A percentile compares a stretch with the other conserved stretches of the same genome.
phyloP scores from a whole-genome alignment of 495 filamentous ascomycete species.

The Hypoxylon intermedium region DNA sequence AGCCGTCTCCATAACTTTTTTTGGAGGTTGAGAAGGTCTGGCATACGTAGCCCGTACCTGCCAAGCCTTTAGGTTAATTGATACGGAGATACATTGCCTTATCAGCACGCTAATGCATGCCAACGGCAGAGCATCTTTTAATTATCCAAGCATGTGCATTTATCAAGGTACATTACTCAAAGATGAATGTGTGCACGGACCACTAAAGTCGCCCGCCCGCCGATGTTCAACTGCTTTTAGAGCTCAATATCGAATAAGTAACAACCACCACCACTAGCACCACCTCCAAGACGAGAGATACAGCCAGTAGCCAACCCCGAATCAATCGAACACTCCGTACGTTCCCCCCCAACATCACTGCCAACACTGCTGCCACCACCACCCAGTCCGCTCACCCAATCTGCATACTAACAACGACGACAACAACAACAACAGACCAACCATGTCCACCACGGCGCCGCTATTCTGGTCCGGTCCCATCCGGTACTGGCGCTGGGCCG shows the following conservation, averaged over 20 bases:
- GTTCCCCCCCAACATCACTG: background rate
- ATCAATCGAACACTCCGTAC: slow-evolving; percentile 27
- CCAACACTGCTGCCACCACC: too few species aligned
- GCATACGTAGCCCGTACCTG: slow-evolving; percentile 48
- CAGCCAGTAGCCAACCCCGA: too few species aligned
- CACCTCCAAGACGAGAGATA: slow-evolving; percentile 11
- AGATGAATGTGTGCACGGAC: slow-evolving; percentile 4
- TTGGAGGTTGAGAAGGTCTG: slow-evolving; percentile 25
- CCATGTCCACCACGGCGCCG: slow-evolving; percentile 67
- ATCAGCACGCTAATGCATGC: background rate
- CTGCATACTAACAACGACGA: background rate
- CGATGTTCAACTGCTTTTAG: slow-evolving; percentile 10
- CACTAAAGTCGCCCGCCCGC: slow-evolving; percentile 2
- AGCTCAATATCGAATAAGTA: slow-evolving; percentile 10
- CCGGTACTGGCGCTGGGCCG: slow-evolving; percentile 84
- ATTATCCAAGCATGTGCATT: slow-evolving; percentile 3
- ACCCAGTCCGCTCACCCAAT: too few species aligned
- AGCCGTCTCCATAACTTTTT: slow-evolving; percentile 18
- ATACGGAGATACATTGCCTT: background rate
- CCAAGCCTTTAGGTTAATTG: slow-evolving; percentile 29
- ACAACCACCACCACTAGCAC: slow-evolving; percentile 1
- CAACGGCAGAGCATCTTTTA: slow-evolving; percentile 5
- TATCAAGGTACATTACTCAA: too few species aligned
- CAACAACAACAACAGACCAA: slow-evolving; percentile 13
- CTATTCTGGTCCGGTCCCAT: slow-evolving; percentile 83